Evolutionary conservation across 148 eudicot species (phyloP), one percentile per base, ranked within the genome.

Genomic region (Chenopodium suecicum): DNA sequence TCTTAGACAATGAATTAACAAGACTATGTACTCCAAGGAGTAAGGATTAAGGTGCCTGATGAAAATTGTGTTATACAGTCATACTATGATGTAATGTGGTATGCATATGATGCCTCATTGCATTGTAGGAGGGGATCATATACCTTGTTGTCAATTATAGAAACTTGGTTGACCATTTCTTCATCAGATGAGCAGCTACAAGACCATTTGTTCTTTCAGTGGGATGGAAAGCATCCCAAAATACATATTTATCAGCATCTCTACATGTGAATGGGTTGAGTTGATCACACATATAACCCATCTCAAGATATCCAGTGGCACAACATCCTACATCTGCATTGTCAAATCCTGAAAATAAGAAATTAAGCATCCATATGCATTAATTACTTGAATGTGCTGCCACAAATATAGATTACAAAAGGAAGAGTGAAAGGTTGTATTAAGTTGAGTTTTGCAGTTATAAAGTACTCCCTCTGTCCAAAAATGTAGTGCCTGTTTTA

Each of bases 201-300:
- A 87, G 78, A 29, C 54, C 37, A 34, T 84, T 86, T 46, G 89
- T 78, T 79, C 76, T 78, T 23, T 86, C 83, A 70, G 85, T 86
- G 9, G 85, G 85, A 65, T 86, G 85, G 75, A 86, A 86, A 41
- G 88, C 69, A 66, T 86, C 88, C 88, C 88, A 86, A 32, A 86
- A 86, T 25, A 86, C 85, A 74, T 86, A 86, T 60, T 83, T 82
- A 0, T 54, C 75, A 72, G 88, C 88, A 68, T 86, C 81, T 77
- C 34, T 8, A 62, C 86, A 80, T 50, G 83, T 80, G 67, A 80
- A 80, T 11, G 86, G 86, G 69, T 73, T 80, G 44, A 80, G 10
- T 74, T 68, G 71, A 66, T 81, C 82, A 46, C 88, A 86, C 84
- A 80, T 77, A 56, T 80, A 83, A 2, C 82, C 84, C 88, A 86